A percentile compares a stretch with the other conserved stretches of the same genome.
phyloP scores from a whole-genome alignment of 2,329 filamentous ascomycete genomes.

The Pseudogymnoascus sp. region DNA sequence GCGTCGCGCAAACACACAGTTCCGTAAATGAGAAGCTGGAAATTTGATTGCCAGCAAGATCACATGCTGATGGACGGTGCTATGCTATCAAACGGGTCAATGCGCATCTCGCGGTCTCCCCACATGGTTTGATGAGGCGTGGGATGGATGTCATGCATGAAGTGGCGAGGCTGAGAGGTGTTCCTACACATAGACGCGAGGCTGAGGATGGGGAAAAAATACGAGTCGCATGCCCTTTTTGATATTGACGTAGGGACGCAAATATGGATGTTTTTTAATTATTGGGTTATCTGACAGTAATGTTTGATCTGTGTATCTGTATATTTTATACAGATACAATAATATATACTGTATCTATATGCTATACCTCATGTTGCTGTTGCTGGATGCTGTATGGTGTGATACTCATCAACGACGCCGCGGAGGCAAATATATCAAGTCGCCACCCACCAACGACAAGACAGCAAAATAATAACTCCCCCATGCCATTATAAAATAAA shows the following conservation, averaged over 20 bases:
- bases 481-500: neutral
- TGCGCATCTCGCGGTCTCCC: neutral
- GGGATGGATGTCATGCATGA: neutral
- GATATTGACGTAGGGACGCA: neutral
- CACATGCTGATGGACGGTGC: neutral
- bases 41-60: neutral
- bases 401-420: neutral
- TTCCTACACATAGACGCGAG: conserved; percentile 24
- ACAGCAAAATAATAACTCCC: neutral
- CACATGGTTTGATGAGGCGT: neutral
- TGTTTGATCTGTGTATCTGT: neutral
- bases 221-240: conserved; percentile 13
- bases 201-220: conserved; percentile 75
- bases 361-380: neutral
- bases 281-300: neutral
- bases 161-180: neutral
- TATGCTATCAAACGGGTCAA: neutral
- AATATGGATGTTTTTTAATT: neutral
- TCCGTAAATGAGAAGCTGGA: neutral
- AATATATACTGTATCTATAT: neutral
- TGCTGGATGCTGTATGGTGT: neutral
- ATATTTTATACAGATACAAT: neutral
- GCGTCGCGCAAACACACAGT: neutral
- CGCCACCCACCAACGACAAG: neutral
- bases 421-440: neutral